Conservation (phyloP, 768 basidiomycete species). For the Pisolithus orientalis region DNA sequence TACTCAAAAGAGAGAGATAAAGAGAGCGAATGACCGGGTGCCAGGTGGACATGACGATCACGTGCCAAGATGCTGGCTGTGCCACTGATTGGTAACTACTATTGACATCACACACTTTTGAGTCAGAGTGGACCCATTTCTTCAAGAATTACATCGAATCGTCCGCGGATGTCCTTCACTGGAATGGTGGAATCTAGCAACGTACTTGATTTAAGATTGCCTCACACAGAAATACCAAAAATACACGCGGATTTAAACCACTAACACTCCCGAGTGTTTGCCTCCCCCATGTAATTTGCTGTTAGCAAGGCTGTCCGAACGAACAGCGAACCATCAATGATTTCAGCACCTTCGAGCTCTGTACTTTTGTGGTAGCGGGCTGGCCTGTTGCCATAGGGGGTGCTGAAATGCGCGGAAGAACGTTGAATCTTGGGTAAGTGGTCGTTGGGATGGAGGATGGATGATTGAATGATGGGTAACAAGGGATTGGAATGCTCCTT, state of each 20-base stretch:
- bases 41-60: no score
- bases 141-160: no score
- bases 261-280: slow-evolving; percentile 23
- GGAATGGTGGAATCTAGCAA: no score
- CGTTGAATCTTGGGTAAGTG: slow-evolving; percentile 30
- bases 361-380: slow-evolving; percentile 24
- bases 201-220: no score
- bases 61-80: no score
- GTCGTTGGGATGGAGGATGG: slow-evolving; percentile 30
- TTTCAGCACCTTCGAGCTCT: slow-evolving; percentile 24
- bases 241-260: background rate
- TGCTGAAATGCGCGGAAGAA: slow-evolving; percentile 27
- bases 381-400: slow-evolving; percentile 22
- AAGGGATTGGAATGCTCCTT: slow-evolving; percentile 27
- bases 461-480: slow-evolving; percentile 33
- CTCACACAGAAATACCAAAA: no score
- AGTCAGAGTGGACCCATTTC: no score
- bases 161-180: no score
- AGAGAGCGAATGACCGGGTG: no score
- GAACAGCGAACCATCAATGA: slow-evolving; percentile 33
- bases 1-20: no score
- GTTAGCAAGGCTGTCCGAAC: slow-evolving; percentile 26
- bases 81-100: no score
- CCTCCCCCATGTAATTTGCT: slow-evolving; percentile 32
- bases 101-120: no score